Conservation (phyloP, 345 rosid genomes). For the Cardiospermum halicacabum region DNA sequence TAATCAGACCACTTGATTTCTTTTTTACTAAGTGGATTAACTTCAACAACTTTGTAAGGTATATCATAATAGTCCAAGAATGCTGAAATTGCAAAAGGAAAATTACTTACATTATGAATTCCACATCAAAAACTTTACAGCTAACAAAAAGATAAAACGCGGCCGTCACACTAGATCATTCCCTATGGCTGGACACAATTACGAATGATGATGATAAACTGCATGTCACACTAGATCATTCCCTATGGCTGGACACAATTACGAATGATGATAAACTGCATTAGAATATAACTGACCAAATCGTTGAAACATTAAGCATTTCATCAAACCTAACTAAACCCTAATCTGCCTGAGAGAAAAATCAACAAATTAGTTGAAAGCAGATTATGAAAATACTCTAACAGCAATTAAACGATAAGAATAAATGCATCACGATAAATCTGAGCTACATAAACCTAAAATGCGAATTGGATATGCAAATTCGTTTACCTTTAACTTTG, state of each 20-base stretch:
- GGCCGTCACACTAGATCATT: too few relatives aligned
- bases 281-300: background rate
- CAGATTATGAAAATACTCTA: background rate
- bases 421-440: background rate
- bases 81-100: conserved; percentile 37
- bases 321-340: background rate
- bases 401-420: background rate
- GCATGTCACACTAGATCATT: too few relatives aligned
- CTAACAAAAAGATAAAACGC: background rate
- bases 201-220: background rate
- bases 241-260: background rate
- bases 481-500: conserved; percentile 66
- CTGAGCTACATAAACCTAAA: background rate
- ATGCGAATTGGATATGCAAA: background rate
- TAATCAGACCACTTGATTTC: conserved; percentile 95
- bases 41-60: conserved; percentile 90
- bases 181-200: background rate
- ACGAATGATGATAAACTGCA: background rate
- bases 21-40: conserved; percentile 76
- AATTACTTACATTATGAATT: background rate
- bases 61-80: conserved; percentile 75
- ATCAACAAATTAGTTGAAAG: background rate
- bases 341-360: background rate
- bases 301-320: too few relatives aligned
- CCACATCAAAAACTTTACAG: background rate